Percentiles rank a stretch among this genome's conserved stretches.
phyloP scores from a whole-genome alignment of 2,329 filamentous ascomycete genomes.

The Coleophoma cylindrospora region DNA sequence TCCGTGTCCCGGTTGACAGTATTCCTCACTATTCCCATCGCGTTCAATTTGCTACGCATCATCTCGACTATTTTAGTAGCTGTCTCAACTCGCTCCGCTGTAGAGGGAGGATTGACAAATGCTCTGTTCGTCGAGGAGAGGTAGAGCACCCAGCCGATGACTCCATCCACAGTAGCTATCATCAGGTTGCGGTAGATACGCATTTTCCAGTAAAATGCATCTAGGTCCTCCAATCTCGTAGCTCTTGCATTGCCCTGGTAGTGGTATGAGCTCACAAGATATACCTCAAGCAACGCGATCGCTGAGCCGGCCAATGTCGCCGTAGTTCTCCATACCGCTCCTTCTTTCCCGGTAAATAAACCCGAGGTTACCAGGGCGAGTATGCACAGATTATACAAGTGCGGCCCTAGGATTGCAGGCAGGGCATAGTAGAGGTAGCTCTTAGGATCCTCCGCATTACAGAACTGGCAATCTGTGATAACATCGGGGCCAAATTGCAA shows the following conservation, averaged over 20 bases:
- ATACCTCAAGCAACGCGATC: constrained; percentile 61
- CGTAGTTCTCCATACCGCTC: constrained; percentile 62
- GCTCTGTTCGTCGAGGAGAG: constrained; percentile 75
- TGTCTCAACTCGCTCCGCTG: constrained; percentile 62
- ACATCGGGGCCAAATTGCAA: constrained; percentile 74
- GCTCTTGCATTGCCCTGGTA: constrained; percentile 59
- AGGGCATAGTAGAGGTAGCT: constrained; percentile 79
- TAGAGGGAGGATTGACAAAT: constrained; percentile 56
- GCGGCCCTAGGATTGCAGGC: constrained; percentile 68
- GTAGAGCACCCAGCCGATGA: constrained; percentile 64
- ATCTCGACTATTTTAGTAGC: constrained; percentile 51
- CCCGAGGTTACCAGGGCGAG: constrained; percentile 71
- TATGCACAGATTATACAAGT: constrained; percentile 70
- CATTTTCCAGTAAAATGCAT: constrained; percentile 68
- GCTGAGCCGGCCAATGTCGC: constrained; percentile 60
- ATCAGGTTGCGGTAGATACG: constrained; percentile 56
- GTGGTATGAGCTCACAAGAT: constrained; percentile 59
- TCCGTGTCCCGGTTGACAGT: constrained; percentile 69
- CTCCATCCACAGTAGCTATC: constrained; percentile 60
- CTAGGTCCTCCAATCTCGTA: constrained; percentile 56
- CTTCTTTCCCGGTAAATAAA: constrained; percentile 57
- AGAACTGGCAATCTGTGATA: constrained; percentile 76
- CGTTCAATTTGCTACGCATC: constrained; percentile 63
- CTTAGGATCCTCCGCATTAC: constrained; percentile 61
- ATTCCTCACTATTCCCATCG: constrained; percentile 73